Base-by-base conservation (phyloP, 495 filamentous ascomycete genomes). In the Xylaria scruposa region DNA sequence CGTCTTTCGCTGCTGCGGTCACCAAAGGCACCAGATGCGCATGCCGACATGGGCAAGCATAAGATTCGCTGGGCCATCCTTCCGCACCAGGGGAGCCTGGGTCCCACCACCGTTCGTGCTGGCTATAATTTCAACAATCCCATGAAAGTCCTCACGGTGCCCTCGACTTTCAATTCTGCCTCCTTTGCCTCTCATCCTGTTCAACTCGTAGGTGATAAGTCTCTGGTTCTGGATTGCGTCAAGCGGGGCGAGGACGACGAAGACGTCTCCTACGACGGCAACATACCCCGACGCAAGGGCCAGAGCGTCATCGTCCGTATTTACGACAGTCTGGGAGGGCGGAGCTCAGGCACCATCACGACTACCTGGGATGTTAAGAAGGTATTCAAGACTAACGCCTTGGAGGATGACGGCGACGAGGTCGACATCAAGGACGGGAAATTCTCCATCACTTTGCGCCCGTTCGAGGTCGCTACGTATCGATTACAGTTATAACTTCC, bases 191-290 rank as follows among this genome's bases (percentile, higher is more conserved):
- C 74, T 40, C 80, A 83, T 24, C 83, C 88, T 4, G 82, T 95
- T 19, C 83, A 85, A 44, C 79, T 94, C 0, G 84, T 81, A 3
- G 86, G 87, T 26, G 84, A 88, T 29, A 78, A 84, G 15, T 88
- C 91, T 9, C 81, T 97, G 24, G 82, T 97, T 29, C 84, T 97
- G 7, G 94, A 97, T 77, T 90, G 88, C 19, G 85, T 97, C 74
- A 97, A 97, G 86, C 90, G 96, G 67, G 96, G 94, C 31, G 97
- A 98, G 81, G 96, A 99, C 74, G 96, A 99, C 74, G 93, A 93
- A 78, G 96, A 97, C 76, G 89, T 97, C 19, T 92, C 89, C 33
- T 82, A 86, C 4, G 75, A 79, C n/a, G 92, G 89, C 38, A 91
- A 91, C n/a, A 78, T 97, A 46, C 86, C 90, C 12, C 83, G 81